Conservation (phyloP, 2,329 filamentous ascomycete species). For the Microsporum ferrugineum region DNA sequence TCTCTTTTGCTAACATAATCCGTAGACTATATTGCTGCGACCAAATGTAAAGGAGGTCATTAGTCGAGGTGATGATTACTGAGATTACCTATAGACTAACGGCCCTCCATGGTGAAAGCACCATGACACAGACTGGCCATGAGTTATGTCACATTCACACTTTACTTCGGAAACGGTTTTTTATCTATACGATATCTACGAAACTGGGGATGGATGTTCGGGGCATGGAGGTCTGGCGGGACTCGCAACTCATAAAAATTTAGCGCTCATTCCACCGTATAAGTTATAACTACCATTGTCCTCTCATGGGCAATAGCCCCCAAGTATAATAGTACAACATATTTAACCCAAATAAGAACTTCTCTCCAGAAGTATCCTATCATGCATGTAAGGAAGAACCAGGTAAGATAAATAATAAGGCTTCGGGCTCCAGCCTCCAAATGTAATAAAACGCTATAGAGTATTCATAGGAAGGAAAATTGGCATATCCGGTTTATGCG, state of each 20-base stretch:
- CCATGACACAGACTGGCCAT: background rate
- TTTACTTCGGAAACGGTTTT: background rate
- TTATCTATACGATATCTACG: background rate
- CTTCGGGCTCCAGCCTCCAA: background rate
- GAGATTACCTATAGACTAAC: constrained; percentile 17
- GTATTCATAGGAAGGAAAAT: background rate
- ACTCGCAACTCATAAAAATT: background rate
- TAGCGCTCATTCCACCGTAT: background rate
- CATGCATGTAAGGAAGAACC: background rate
- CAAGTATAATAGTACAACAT: background rate
- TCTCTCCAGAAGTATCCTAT: background rate
- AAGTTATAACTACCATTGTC: background rate
- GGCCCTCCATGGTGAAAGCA: background rate
- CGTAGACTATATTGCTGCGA: constrained; percentile 61
- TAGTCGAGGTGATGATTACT: constrained; percentile 77
- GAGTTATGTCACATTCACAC: background rate
- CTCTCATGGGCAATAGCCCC: background rate
- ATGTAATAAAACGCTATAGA: background rate
- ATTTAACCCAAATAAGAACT: background rate
- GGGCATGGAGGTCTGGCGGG: background rate
- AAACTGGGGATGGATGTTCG: background rate
- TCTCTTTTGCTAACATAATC: constrained; percentile 14
- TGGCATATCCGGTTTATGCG: background rate
- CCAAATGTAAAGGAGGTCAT: constrained; percentile 79
- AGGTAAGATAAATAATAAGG: background rate